A percentile compares a stretch with the other conserved stretches of the same genome.
These are phyloP conservation scores for Nemania diffusa DNA, from an alignment of 2,329 filamentous ascomycete genomes.

Conservation along the genomic window DNA sequence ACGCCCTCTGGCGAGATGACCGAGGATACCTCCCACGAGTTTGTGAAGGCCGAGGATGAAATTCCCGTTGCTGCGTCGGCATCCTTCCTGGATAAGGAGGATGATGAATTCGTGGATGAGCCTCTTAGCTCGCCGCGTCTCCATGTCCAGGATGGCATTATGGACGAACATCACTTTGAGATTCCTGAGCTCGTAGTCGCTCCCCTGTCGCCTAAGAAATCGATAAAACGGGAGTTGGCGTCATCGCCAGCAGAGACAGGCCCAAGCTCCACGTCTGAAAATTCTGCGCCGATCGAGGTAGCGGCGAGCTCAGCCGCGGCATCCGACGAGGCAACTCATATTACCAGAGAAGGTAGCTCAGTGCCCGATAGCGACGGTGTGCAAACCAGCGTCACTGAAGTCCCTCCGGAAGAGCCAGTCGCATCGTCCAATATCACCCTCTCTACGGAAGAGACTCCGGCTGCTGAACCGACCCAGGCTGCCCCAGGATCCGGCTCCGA, in stretches of 20 bases:
- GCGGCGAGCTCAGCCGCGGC: not conserved
- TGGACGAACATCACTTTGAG: conserved; percentile 63
- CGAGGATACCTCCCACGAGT: conserved; percentile 77
- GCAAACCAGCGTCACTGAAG: conserved; percentile 23
- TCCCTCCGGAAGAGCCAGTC: conserved; percentile 13
- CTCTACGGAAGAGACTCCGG: not conserved
- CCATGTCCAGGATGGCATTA: conserved; percentile 67
- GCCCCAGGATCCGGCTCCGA: not conserved
- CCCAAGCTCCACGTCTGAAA: not conserved
- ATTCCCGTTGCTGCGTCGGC: conserved; percentile 53
- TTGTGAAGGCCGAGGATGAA: conserved; percentile 69
- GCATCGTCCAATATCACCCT: not conserved
- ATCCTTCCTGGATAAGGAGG: conserved; percentile 67
- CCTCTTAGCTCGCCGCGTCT: conserved; percentile 76
- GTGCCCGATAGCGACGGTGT: not conserved
- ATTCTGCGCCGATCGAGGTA: not conserved
- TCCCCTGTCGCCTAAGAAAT: conserved; percentile 66
- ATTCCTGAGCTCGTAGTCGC: conserved; percentile 67
- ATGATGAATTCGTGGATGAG: conserved; percentile 82
- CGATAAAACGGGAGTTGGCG: conserved; percentile 41
- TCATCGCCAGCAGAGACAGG: conserved; percentile 32
- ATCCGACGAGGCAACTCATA: not conserved
- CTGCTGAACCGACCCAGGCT: not conserved
- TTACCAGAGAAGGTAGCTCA: conserved; percentile 6
- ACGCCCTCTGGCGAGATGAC: conserved; percentile 74